Evolutionary conservation across 2,329 filamentous ascomycete genomes (phyloP), one percentile per base, ranked within the genome.

Genomic region (Mycosphaerella sp.): DNA sequence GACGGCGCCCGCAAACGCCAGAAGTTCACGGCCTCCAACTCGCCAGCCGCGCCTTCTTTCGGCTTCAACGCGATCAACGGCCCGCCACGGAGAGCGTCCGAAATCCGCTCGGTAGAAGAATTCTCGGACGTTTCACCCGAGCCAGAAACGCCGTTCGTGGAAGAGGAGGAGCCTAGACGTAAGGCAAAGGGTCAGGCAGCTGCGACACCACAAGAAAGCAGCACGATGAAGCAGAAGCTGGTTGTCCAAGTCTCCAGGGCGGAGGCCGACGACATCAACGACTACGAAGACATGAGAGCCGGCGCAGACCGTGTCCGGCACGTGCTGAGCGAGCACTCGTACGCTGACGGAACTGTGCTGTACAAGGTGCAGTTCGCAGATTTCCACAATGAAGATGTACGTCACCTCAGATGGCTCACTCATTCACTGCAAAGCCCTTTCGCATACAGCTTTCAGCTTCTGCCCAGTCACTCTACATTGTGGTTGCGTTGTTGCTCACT

Each of bases 311-410:
- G 60, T 18, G 69, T 76, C 1, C 63, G 65, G n/a, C 61, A 62
- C 9, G 66, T 78, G 1, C 13, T 75, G n/a, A 61, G 65, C 14
- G 70, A 74, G 55, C 59, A 61, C 39, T 60, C 63, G 7, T 55
- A 60, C 12, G 59, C 57, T 4, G 65, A 68, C 14, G 61, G 62
- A 2, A 54, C 52, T 12, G 45, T 72, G 30, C 52, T 63, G 8
- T 77, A 74, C 49, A 61, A 69, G 49, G 71, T 76, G 13, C 64
- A 66, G 51, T 69, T 75, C 30, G 65, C 65, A n/a, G 68, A 73
- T 52, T 68, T 63, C 13, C 62, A 61, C 39, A 63, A 62, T 9
- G 68, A 70, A 55, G 57, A 68, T 65, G 75, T 77, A 62, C 64
- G 45, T 41, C 27, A 17, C 10, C 27, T 16, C 9, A 10, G 28